Evolutionary conservation across 129 eudicot species (phyloP).

Genomic region (Dittrichia graveolens): DNA sequence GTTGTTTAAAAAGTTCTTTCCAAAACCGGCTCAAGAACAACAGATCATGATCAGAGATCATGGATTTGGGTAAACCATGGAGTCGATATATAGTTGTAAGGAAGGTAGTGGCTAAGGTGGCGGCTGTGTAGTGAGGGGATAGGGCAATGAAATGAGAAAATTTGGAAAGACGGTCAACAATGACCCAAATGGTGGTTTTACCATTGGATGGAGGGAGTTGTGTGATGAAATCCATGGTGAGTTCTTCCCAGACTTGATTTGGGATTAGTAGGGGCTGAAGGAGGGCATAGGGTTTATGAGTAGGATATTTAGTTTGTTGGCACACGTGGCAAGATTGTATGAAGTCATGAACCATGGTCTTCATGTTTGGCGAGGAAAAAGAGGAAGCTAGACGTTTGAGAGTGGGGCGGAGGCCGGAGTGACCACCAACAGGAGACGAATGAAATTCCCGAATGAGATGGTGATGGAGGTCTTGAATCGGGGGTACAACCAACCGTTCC

Average conservation of each 20-base stretch:
- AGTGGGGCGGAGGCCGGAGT: background rate
- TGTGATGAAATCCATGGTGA: conserved; percentile 9
- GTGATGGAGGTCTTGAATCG: no score
- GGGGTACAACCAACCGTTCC: background rate
- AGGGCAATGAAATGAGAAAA: no score
- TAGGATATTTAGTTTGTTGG: background rate
- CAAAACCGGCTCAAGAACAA: conserved; percentile 5
- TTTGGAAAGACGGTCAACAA: no score
- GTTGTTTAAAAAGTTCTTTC: background rate
- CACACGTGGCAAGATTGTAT: background rate
- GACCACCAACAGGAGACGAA: background rate
- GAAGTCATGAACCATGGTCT: no score
- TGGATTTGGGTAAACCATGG: background rate
- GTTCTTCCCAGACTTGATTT: background rate
- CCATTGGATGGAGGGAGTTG: background rate
- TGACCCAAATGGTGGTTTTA: no score
- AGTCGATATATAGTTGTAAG: background rate
- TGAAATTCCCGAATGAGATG: background rate
- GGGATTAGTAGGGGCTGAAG: conserved; percentile 6
- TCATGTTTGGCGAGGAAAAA: no score
- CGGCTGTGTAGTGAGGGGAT: background rate
- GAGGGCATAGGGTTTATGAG: background rate
- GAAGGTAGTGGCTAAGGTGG: background rate
- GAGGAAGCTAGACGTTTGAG: background rate
- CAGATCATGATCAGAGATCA: conserved; percentile 1